phyloP scores from a whole-genome alignment of 805 yeast genomes.

The Metschnikowia anglica region DNA sequence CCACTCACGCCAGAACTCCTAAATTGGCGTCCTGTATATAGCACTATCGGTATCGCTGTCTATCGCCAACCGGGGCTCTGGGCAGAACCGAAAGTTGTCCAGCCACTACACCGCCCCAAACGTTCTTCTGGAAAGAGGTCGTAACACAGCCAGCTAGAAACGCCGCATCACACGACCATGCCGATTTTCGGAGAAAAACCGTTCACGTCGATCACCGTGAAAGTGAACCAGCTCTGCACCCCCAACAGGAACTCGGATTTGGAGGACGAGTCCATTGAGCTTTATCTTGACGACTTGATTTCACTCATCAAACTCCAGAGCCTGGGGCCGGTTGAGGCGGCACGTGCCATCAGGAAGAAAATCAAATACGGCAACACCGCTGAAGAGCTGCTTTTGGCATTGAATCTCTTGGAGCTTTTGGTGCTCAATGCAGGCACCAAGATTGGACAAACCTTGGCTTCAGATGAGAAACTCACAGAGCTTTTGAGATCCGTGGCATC shows the following conservation, averaged over 20 bases:
- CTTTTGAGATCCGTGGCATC: conserved; percentile 53
- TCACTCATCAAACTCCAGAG: conserved; percentile 47
- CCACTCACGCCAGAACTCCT: no score
- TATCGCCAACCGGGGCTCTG: no score
- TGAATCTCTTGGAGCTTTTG: conserved; percentile 42
- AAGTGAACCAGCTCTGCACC: conserved; percentile 51
- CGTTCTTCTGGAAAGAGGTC: neutral
- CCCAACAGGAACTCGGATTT: conserved; percentile 41
- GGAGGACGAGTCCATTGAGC: conserved; percentile 37
- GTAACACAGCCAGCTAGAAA: neutral
- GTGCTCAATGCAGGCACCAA: conserved; percentile 42
- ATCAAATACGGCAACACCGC: conserved; percentile 74
- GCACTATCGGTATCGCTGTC: no score
- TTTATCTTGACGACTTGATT: conserved; percentile 56
- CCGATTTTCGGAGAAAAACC: conserved; percentile 50
- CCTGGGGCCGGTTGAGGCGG: conserved; percentile 65
- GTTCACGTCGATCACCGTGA: conserved; percentile 68
- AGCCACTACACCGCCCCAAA: no score
- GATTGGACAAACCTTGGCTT: conserved; percentile 41
- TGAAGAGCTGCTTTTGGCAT: conserved; percentile 64
- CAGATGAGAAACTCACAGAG: conserved; percentile 67
- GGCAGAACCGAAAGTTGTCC: no score
- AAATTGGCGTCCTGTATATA: no score
- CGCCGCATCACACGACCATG: conserved; percentile 17
- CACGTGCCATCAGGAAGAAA: conserved; percentile 84